Conservation (phyloP, 2,329 filamentous ascomycete genomes). For the Paecilomyces fulvus region DNA sequence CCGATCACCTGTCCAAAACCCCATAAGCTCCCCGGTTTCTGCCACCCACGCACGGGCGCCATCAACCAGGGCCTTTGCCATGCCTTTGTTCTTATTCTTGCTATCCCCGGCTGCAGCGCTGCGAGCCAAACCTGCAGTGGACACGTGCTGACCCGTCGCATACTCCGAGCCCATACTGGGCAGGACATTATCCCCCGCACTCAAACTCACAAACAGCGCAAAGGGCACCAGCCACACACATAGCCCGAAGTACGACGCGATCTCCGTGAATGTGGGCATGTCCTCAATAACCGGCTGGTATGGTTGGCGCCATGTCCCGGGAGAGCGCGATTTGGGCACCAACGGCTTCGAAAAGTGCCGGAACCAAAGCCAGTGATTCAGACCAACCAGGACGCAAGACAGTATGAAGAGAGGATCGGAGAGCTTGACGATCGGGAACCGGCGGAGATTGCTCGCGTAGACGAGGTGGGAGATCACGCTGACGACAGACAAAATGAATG, state of each 20-base stretch:
- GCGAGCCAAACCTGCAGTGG: conserved; percentile 17
- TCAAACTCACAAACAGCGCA: conserved; percentile 85
- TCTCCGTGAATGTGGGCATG: conserved; percentile 81
- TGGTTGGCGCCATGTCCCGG: conserved; percentile 27
- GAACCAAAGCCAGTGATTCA: conserved; percentile 97
- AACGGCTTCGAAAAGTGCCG: conserved; percentile 69
- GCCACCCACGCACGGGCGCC: conserved; percentile 51
- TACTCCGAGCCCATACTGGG: conserved; percentile 82
- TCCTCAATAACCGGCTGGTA: conserved; percentile 36
- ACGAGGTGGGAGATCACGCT: conserved; percentile 73
- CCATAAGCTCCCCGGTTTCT: conserved; percentile 55
- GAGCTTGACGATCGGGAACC: conserved; percentile 71
- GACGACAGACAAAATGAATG: conserved; percentile 62
- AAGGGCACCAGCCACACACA: conserved; percentile 97
- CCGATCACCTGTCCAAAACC: conserved; percentile 52
- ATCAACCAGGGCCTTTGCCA: conserved; percentile 57
- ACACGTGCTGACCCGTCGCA: conserved; percentile 44
- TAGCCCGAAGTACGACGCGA: conserved; percentile 90
- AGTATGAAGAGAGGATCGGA: conserved; percentile 77
- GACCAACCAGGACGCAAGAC: conserved; percentile 74
- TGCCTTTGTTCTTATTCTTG: conserved; percentile 45
- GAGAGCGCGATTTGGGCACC: conserved; percentile 25
- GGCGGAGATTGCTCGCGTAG: conserved; percentile 78
- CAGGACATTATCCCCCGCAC: conserved; percentile 87
- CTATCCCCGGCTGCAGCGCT: conserved; percentile 18